Conservation (phyloP, 495 filamentous ascomycete species). For the Penicillium arizonense region DNA sequence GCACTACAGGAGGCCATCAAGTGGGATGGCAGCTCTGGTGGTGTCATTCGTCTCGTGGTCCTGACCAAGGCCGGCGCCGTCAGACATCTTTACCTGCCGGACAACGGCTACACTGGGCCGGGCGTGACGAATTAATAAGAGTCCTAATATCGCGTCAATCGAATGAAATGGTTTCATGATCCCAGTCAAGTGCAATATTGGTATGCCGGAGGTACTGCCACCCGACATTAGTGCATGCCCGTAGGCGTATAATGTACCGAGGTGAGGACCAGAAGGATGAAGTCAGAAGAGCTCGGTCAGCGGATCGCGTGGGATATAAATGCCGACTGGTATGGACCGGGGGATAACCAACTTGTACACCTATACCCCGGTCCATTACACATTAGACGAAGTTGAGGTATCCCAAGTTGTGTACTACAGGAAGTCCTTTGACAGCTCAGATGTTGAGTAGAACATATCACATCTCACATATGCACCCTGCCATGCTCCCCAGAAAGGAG, state of each 20-base stretch:
- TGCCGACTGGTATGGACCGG: neutral
- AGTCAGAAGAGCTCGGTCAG: constrained; percentile 1
- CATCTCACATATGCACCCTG: neutral
- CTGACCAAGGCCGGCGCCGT: constrained; percentile 84
- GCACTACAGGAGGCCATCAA: constrained; percentile 92
- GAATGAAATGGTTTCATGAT: constrained; percentile 18
- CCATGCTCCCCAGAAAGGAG: too few species aligned
- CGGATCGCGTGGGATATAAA: neutral
- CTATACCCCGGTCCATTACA: constrained; percentile 4
- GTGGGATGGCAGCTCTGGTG: constrained; percentile 98
- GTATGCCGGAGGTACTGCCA: neutral
- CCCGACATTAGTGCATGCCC: neutral
- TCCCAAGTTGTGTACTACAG: neutral
- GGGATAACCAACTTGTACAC: neutral
- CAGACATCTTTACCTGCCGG: constrained; percentile 86
- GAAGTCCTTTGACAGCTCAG: neutral
- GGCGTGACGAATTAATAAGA: constrained; percentile 47
- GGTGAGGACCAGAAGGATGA: neutral
- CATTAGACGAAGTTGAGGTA: neutral
- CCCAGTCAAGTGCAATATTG: neutral
- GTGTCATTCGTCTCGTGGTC: constrained; percentile 96
- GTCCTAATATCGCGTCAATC: constrained; percentile 26
- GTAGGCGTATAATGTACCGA: neutral
- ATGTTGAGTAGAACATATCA: neutral
- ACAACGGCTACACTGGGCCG: constrained; percentile 73